Base-by-base conservation (phyloP, 148 eudicot genomes). In the Silene uniflora region DNA sequence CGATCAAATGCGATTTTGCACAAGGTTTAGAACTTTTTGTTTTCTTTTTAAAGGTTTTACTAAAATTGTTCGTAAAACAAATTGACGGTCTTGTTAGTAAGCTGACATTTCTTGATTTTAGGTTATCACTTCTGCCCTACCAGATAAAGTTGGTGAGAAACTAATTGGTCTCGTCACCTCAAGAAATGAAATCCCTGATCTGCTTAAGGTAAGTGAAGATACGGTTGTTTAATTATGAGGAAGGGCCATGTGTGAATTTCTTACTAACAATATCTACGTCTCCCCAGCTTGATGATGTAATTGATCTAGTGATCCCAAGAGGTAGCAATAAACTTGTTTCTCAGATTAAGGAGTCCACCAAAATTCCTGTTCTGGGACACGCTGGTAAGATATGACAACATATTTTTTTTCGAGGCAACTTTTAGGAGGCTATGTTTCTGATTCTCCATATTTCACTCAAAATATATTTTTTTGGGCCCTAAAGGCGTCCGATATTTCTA, bases 301-400 rank as follows among this genome's bases (percentile, higher is more conserved):
- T 95, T 76, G 98, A 95, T 81, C 98, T 95, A 70, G 99, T 95
- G 77, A 95, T 95, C 67, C 99, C 99, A 63, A 92, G 99, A 86
- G 99, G 99, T 70, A 95, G 99, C 93, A 95, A 95, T 83, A 87
- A 85, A 79, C 99, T 95, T 67, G 99, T 95, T 65, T 87, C 97
- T 78, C 94, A 95, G 84, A 95, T 95, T 72, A 95, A 95, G 84
- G 86, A 85, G 69, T 91, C 99, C 19, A 95, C 99, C 60, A 95
- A 89, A 84, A 95, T 95, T 74, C 99, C 99, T 46, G 99, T 92
- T 77, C 85, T 95, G 42, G 99, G 99, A 39, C 99, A 95, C 83
- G 87, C 99, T 56, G 99, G 99, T 92, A n/a, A n/a, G n/a, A n/a
- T n/a, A n/a, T n/a, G n/a, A n/a, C n/a, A n/a, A n/a, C n/a, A n/a